phyloP scores from a whole-genome alignment of 1,284 basidiomycete genomes.

The Mycosarcoma mackinlayi region DNA sequence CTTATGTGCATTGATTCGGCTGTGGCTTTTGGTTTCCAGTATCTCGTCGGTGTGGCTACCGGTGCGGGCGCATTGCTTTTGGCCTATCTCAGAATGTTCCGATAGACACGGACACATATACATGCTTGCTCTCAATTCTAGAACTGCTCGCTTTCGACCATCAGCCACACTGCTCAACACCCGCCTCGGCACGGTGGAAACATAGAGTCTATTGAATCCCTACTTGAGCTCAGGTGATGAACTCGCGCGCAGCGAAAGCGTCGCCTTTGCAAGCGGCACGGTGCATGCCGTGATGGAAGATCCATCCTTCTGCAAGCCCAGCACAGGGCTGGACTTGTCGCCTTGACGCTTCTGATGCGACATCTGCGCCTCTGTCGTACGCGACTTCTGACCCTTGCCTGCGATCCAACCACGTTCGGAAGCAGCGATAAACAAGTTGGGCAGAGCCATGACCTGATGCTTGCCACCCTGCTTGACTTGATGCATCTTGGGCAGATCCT shows the following conservation, averaged over 20 bases:
- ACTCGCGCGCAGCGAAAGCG: slow-evolving; percentile 23
- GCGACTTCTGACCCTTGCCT: slow-evolving; percentile 29
- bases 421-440: slow-evolving; percentile 54
- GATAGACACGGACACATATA: slow-evolving; percentile 19
- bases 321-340: slow-evolving; percentile 6
- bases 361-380: slow-evolving; percentile 1
- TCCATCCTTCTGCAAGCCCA: slow-evolving; percentile 33
- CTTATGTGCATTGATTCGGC: too few relatives aligned
- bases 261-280: slow-evolving; percentile 37
- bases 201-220: not conserved
- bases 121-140: not conserved
- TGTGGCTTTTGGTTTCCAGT: slow-evolving; percentile 43
- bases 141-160: too few relatives aligned
- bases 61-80: slow-evolving; percentile 86
- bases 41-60: slow-evolving; percentile 74
- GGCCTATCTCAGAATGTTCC: slow-evolving; percentile 77
- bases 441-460: slow-evolving; percentile 52
- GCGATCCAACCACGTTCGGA: slow-evolving; percentile 54
- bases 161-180: too few relatives aligned
- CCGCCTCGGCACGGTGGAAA: too few relatives aligned
- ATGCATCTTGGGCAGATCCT: slow-evolving; percentile 18
- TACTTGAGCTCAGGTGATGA: not conserved
- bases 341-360: slow-evolving; percentile 5
- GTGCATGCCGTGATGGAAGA: slow-evolving; percentile 38
- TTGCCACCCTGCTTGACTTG: slow-evolving; percentile 20